Evolutionary conservation across 768 basidiomycete species (phyloP), one percentile per base, ranked within the genome.

Genomic region (Podaxis rugospora): DNA sequence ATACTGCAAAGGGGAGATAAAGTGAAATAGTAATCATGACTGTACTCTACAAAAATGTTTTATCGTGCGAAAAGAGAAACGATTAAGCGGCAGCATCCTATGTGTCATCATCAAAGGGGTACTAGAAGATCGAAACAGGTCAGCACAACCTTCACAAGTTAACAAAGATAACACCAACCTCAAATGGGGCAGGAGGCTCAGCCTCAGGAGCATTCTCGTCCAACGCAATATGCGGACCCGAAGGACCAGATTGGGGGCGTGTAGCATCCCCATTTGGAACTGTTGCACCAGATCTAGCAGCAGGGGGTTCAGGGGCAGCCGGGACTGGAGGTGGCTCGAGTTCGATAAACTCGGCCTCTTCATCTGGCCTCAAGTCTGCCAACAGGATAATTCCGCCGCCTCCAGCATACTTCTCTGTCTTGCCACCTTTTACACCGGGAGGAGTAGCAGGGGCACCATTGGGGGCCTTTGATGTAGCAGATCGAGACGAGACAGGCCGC

Each of bases 311-410:
- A 28, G 62, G 63, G 1, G 47, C 28, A 32, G 28, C 36, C n/a
- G 52, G 59, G 23, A 62, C 49, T 14, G 70, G 69, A 21, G 75
- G 74, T 13, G 80, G 74, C 56, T 78, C 77, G 55, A 83, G 74
- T 59, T 84, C 83, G 59, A 98, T 88, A 69, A 88, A 88, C 68
- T 94, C 90, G 4, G 81, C 83, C 61, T 83, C 83, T 59, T 89
- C 89, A 25, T 81, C 82, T 9, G 92, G 87, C 65, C 78, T 81
- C 50, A 80, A 80, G 73, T 97, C 95, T 39, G 82, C 75, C 61
- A 99, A 72, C 63, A 99, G 82, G 58, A 99, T 69, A 64, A 98
- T 95, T 3, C 95, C 95, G 49, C 92, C 92, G 18, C 93, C 94
- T 39, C 89, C 88, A 39, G 84, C 86, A 66, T 83, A 87, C 64